phyloP scores from a whole-genome alignment of 2,329 filamentous ascomycete species.

The Diaporthe citriasiana region DNA sequence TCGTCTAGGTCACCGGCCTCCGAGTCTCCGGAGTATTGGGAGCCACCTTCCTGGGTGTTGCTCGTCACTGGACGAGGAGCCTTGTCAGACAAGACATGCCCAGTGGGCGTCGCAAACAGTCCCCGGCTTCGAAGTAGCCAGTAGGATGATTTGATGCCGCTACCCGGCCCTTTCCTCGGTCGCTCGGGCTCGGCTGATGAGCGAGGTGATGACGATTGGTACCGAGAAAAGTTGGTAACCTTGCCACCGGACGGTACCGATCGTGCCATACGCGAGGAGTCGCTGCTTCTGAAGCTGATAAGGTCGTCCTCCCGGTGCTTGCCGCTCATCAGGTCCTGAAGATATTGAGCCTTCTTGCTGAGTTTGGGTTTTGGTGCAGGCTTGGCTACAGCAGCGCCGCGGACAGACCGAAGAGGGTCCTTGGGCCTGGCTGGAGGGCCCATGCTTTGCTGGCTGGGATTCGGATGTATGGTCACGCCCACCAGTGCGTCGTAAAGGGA shows the following conservation, averaged over 20 bases:
- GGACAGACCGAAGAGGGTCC: constrained; percentile 42
- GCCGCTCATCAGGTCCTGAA: constrained; percentile 39
- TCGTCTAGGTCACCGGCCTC: constrained; percentile 40
- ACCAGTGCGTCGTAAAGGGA: constrained; percentile 41
- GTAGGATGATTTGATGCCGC: constrained; percentile 42
- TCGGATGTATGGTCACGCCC: constrained; percentile 40
- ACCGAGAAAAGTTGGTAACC: constrained; percentile 41
- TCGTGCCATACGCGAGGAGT: constrained; percentile 40
- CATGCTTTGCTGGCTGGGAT: constrained; percentile 39
- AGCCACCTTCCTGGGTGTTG: constrained; percentile 30
- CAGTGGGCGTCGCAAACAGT: constrained; percentile 41
- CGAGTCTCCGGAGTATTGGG: constrained; percentile 41
- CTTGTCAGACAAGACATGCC: constrained; percentile 41
- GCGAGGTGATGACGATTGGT: constrained; percentile 41
- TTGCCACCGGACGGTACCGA: constrained; percentile 37
- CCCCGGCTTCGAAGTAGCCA: constrained; percentile 41
- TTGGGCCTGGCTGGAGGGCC: constrained; percentile 41
- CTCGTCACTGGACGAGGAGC: constrained; percentile 31
- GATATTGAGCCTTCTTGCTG: constrained; percentile 40
- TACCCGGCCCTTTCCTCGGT: constrained; percentile 34
- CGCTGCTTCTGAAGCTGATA: constrained; percentile 42
- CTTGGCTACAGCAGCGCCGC: constrained; percentile 38
- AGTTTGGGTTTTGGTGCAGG: constrained; percentile 32
- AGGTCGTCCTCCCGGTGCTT: constrained; percentile 42
- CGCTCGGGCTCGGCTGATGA: constrained; percentile 40